These are phyloP conservation scores for Fusarium anthophilum DNA, from an alignment of 2,329 filamentous ascomycete species.

Conservation along the genomic window DNA sequence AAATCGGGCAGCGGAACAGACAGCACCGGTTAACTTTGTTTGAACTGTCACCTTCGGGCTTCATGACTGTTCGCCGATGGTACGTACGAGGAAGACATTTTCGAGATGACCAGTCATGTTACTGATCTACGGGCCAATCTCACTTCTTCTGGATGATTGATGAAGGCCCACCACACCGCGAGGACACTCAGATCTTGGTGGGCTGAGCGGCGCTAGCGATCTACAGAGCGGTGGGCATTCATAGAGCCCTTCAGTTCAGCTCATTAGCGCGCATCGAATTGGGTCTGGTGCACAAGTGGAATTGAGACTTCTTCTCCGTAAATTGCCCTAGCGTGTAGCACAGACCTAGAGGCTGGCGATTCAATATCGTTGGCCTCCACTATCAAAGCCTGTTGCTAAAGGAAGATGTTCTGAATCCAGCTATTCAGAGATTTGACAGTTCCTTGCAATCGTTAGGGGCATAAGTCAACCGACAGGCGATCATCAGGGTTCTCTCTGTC, in stretches of 20 bases:
- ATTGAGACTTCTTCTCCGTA: constrained; percentile 19
- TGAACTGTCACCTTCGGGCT: background rate
- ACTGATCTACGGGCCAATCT: constrained; percentile 44
- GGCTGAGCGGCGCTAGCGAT: constrained; percentile 42
- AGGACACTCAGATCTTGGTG: constrained; percentile 42
- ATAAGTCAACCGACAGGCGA: constrained; percentile 14
- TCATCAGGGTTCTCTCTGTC: background rate
- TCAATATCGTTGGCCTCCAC: constrained; percentile 21
- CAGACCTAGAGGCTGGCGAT: constrained; percentile 12
- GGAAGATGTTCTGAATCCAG: constrained; percentile 8
- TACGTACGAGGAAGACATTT: constrained; percentile 9
- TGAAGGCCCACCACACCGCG: constrained; percentile 33
- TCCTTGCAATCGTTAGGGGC: constrained; percentile 21
- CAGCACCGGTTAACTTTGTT: constrained; percentile 18
- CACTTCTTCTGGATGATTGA: constrained; percentile 36
- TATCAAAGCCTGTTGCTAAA: constrained; percentile 14
- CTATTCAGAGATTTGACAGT: constrained; percentile 8
- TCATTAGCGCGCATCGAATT: constrained; percentile 38
- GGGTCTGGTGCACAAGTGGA: constrained; percentile 18
- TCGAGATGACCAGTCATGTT: constrained; percentile 40
- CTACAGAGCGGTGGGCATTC: constrained; percentile 42
- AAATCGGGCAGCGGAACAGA: constrained; percentile 7
- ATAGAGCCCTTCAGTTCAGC: constrained; percentile 38
- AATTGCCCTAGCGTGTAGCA: constrained; percentile 20
- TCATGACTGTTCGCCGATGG: constrained; percentile 8